Evolutionary conservation across 1,284 basidiomycete genomes (phyloP).

Genomic region (Sporisorium exsertum): DNA sequence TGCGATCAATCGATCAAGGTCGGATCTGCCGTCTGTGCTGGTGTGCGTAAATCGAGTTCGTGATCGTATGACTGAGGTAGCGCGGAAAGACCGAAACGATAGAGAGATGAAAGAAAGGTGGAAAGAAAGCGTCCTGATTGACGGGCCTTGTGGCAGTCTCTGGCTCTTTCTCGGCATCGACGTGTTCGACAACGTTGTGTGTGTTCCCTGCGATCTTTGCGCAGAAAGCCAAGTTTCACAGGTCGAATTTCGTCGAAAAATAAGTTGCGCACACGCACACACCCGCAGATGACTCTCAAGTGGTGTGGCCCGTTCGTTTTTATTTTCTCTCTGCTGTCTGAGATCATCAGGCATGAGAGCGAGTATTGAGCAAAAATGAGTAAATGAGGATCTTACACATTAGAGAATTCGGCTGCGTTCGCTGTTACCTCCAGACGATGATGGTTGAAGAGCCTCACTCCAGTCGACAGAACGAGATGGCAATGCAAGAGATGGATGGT

Average conservation of each 20-base stretch:
- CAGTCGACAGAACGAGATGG: no score
- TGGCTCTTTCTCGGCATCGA: no score
- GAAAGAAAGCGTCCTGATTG: neutral
- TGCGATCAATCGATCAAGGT: neutral
- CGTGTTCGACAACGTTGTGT: no score
- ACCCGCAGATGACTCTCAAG: neutral
- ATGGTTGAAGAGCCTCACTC: no score
- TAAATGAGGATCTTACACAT: neutral
- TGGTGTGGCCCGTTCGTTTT: slow-evolving; percentile 12
- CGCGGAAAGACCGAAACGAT: neutral
- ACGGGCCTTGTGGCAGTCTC: no score
- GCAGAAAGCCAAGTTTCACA: no score
- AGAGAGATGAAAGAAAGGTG: neutral
- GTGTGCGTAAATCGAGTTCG: neutral
- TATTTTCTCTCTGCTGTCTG: neutral
- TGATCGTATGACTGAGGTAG: neutral
- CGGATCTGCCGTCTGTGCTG: neutral
- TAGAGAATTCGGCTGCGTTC: neutral
- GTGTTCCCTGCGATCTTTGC: no score
- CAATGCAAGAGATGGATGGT: no score
- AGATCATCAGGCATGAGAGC: slow-evolving; percentile 9
- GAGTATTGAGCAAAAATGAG: neutral
- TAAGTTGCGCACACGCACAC: neutral
- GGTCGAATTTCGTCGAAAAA: slow-evolving; percentile 16
- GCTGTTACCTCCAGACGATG: no score